Conservation (phyloP, 305 asterid genomes). For the Andrographis paniculata region DNA sequence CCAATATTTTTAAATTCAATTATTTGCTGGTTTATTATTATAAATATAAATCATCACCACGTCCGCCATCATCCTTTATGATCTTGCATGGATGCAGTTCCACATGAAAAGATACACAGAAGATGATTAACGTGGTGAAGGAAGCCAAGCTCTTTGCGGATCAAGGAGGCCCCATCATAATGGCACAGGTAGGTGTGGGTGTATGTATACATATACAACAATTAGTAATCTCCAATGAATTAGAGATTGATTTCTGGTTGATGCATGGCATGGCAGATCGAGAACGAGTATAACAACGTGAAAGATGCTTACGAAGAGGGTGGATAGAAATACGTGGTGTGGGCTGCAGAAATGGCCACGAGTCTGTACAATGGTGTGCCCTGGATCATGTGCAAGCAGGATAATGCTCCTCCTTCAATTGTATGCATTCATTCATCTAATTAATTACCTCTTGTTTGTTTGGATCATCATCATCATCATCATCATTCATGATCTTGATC, state of each 20-base stretch:
- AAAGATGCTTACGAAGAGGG: constrained; percentile 13
- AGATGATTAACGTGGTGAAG: constrained; percentile 32
- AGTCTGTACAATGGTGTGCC: constrained; percentile 32
- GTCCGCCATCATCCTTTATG: no score
- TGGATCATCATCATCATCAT: no score
- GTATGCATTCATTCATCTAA: constrained; percentile 13
- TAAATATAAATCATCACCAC: no score
- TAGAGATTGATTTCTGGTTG: neutral
- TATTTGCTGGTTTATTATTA: no score
- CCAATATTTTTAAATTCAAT: neutral
- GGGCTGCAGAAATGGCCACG: constrained; percentile 29
- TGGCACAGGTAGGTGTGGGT: constrained; percentile 32
- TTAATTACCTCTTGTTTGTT: no score
- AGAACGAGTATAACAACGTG: constrained; percentile 40
- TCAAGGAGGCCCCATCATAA: constrained; percentile 40
- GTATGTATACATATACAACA: neutral
- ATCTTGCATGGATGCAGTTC: no score
- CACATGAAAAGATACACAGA: constrained; percentile 30
- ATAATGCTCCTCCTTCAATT: constrained; percentile 28
- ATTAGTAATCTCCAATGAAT: neutral
- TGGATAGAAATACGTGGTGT: constrained; percentile 19
- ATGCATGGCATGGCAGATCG: constrained; percentile 22
- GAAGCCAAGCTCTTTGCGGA: constrained; percentile 29
- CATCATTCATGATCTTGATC: no score
- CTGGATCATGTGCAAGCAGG: constrained; percentile 45